These are phyloP conservation scores for Orbilia quercus DNA, from an alignment of 2,329 filamentous ascomycete genomes.

Conservation along the genomic window DNA sequence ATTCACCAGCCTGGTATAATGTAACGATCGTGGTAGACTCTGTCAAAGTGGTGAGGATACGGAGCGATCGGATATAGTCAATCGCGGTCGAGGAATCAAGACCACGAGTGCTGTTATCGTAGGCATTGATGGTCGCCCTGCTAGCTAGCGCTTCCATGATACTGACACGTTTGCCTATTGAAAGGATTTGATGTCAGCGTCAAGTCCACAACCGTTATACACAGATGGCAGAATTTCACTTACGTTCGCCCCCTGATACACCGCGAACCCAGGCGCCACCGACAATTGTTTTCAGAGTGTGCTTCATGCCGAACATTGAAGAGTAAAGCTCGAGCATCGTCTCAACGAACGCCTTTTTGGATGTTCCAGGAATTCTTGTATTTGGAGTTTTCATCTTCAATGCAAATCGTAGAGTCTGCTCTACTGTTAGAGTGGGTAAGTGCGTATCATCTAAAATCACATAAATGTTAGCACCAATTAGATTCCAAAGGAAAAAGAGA, in stretches of 20 bases:
- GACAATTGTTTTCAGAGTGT: constrained; percentile 79
- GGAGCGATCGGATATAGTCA: constrained; percentile 77
- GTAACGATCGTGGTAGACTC: constrained; percentile 77
- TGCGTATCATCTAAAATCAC: constrained; percentile 65
- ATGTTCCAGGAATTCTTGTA: constrained; percentile 58
- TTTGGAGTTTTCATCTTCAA: constrained; percentile 63
- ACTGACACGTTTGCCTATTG: constrained; percentile 69
- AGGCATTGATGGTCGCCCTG: constrained; percentile 77
- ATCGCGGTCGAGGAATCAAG: constrained; percentile 81
- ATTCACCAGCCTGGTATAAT: constrained; percentile 77
- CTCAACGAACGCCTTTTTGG: constrained; percentile 67
- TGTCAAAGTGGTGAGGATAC: constrained; percentile 80
- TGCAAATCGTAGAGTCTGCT: constrained; percentile 80
- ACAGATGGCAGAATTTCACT: constrained; percentile 62
- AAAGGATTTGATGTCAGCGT: not conserved
- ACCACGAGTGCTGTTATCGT: constrained; percentile 85
- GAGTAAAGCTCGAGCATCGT: constrained; percentile 69
- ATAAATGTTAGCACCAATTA: not conserved
- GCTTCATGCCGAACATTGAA: constrained; percentile 79
- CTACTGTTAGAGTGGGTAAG: constrained; percentile 78
- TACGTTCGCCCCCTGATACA: constrained; percentile 82
- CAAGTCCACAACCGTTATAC: too few species aligned
- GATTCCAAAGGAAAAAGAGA: not conserved
- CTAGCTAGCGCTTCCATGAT: constrained; percentile 82
- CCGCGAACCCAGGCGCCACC: constrained; percentile 78